Percentiles rank a stretch among this genome's conserved stretches.
Evolutionary conservation across 2,329 filamentous ascomycete genomes (phyloP).

Genomic region (Juglanconis sp.): DNA sequence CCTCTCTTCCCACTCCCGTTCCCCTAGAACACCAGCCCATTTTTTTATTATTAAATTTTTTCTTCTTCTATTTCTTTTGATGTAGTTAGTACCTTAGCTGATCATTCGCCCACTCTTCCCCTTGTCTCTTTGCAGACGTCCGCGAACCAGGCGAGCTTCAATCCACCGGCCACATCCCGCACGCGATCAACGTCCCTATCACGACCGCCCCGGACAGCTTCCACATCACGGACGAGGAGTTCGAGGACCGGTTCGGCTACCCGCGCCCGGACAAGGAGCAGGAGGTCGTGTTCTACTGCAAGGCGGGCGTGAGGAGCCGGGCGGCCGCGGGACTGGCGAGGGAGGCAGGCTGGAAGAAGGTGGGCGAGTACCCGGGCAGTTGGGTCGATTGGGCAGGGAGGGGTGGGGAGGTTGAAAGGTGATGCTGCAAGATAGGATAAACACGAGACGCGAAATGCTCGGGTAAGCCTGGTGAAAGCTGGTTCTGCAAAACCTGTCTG

Average conservation of each 20-base stretch:
- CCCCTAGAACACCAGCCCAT: too few species aligned
- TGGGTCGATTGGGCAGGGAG: constrained; percentile 80
- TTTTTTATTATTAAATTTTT: too few species aligned
- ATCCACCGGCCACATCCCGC: constrained; percentile 70
- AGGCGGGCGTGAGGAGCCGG: constrained; percentile 78
- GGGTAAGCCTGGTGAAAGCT: background rate
- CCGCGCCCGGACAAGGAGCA: constrained; percentile 56
- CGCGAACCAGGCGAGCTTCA: constrained; percentile 69
- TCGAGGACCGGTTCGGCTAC: constrained; percentile 79
- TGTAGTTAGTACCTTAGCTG: background rate
- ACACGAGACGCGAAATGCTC: background rate
- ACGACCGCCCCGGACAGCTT: constrained; percentile 74
- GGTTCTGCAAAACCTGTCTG: too few species aligned
- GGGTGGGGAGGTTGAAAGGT: constrained; percentile 60
- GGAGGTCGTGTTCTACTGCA: constrained; percentile 85
- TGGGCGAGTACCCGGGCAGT: constrained; percentile 71
- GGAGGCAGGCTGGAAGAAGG: constrained; percentile 69
- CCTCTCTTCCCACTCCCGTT: too few species aligned
- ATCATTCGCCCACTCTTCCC: background rate
- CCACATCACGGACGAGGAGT: constrained; percentile 73
- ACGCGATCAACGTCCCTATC: constrained; percentile 79
- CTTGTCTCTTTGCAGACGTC: constrained; percentile 47
- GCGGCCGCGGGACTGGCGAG: constrained; percentile 75
- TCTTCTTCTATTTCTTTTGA: too few species aligned
- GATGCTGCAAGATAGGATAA: constrained; percentile 8